A percentile compares a stretch with the other conserved stretches of the same genome.
These are phyloP conservation scores for Fomitiporia mediterranea DNA, from an alignment of 1,284 basidiomycete species.

Conservation along the genomic window DNA sequence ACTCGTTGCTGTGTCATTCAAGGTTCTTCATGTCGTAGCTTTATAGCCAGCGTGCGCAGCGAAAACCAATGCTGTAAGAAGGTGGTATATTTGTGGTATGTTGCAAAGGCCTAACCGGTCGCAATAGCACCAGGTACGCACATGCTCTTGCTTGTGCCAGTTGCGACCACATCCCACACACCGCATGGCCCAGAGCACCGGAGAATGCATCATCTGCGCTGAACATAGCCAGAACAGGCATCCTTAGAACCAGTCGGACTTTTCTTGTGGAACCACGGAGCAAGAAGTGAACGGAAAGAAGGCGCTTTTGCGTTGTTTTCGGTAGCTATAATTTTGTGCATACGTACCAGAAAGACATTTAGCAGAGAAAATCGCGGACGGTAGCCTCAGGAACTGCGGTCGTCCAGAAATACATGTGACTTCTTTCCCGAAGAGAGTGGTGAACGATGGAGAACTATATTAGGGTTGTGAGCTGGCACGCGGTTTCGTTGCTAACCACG, in stretches of 20 bases:
- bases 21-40: background rate
- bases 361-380: background rate
- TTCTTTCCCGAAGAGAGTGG: background rate
- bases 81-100: no score
- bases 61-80: no score
- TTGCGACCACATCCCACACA: no score
- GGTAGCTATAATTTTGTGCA: background rate
- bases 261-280: background rate
- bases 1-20: background rate
- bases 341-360: background rate
- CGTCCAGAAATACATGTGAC: background rate
- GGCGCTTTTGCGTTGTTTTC: background rate
- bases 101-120: no score
- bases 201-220: background rate
- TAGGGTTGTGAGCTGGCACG: constrained; percentile 1
- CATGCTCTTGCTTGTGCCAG: background rate
- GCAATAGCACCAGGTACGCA: background rate
- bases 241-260: background rate
- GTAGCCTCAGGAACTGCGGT: background rate
- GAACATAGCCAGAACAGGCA: background rate
- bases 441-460: background rate
- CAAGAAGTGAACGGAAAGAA: background rate
- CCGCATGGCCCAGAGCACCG: background rate
- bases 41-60: background rate
- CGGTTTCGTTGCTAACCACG: background rate